These are phyloP conservation scores for Penicillium sp. DNA, from an alignment of 2,329 filamentous ascomycete species.

Conservation along the genomic window DNA sequence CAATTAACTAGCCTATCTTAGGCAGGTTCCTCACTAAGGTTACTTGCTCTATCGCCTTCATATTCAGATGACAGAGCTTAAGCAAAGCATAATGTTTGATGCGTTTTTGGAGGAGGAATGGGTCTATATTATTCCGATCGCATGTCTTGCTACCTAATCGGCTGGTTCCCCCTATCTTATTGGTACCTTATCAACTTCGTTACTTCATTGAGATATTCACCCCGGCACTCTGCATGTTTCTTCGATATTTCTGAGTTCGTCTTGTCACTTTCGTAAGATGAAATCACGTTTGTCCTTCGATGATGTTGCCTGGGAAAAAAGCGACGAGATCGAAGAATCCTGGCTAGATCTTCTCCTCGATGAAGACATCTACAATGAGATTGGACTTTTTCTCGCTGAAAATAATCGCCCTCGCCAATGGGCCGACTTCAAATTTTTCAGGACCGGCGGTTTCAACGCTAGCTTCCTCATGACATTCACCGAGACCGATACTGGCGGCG, in stretches of 20 bases:
- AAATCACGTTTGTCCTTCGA: slow-evolving; percentile 3
- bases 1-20: too few relatives aligned
- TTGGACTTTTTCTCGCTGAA: slow-evolving; percentile 1
- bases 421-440: background rate
- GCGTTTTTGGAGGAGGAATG: too few relatives aligned
- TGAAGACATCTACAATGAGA: background rate
- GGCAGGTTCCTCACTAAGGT: too few relatives aligned
- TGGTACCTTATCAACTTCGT: too few relatives aligned
- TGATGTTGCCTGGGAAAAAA: slow-evolving; percentile 5
- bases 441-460: slow-evolving; percentile 17
- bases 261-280: background rate
- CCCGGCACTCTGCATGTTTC: too few relatives aligned
- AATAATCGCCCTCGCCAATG: background rate
- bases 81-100: too few relatives aligned
- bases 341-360: slow-evolving; percentile 1
- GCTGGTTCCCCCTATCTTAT: too few relatives aligned
- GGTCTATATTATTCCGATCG: too few relatives aligned
- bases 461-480: slow-evolving; percentile 21
- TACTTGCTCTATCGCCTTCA: too few relatives aligned
- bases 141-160: too few relatives aligned
- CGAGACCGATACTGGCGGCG: slow-evolving; percentile 8
- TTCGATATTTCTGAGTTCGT: background rate
- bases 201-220: too few relatives aligned
- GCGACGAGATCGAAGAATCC: slow-evolving; percentile 3
- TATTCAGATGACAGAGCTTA: too few relatives aligned